These are phyloP conservation scores for Cenococcum geophilum DNA, from an alignment of 495 filamentous ascomycete species.

Conservation along the genomic window DNA sequence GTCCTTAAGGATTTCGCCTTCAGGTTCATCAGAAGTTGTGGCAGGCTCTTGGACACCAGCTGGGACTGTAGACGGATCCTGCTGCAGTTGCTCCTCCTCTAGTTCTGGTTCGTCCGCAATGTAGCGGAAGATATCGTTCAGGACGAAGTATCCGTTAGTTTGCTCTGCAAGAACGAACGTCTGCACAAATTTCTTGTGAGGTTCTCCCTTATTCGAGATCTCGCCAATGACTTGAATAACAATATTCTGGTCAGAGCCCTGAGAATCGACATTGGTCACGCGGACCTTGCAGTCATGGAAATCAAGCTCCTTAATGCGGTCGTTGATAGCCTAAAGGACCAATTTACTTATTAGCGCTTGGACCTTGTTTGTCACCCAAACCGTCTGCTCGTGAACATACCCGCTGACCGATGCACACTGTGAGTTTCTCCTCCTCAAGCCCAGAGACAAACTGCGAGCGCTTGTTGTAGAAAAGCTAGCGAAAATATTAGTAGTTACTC, in stretches of 20 bases:
- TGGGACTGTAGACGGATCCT: slow-evolving; percentile 36
- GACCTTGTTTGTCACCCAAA: not conserved
- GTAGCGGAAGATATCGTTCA: slow-evolving; percentile 96
- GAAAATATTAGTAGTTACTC: slow-evolving; percentile 14
- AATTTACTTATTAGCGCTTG: slow-evolving; percentile 10
- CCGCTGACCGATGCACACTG: slow-evolving; percentile 74
- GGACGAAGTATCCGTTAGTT: slow-evolving; percentile 93
- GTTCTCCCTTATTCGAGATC: slow-evolving; percentile 85
- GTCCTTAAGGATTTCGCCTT: slow-evolving; percentile 34
- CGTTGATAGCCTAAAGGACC: slow-evolving; percentile 70
- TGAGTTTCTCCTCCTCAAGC: slow-evolving; percentile 77
- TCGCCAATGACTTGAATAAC: slow-evolving; percentile 97
- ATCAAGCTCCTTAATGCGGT: slow-evolving; percentile 84
- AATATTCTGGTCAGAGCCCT: slow-evolving; percentile 85
- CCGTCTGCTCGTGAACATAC: slow-evolving; percentile 41
- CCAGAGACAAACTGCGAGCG: slow-evolving; percentile 44
- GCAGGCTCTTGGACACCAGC: slow-evolving; percentile 37
- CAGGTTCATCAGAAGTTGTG: slow-evolving; percentile 29
- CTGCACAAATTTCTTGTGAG: slow-evolving; percentile 91
- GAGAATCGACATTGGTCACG: slow-evolving; percentile 94
- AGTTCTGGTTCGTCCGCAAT: slow-evolving; percentile 78
- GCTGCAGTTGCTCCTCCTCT: slow-evolving; percentile 46
- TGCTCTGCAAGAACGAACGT: slow-evolving; percentile 98
- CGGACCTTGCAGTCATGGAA: slow-evolving; percentile 98
- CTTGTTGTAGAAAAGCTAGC: slow-evolving; percentile 46